Evolutionary conservation across 2,329 filamentous ascomycete species (phyloP), one percentile per base, ranked within the genome.

Genomic region (Trichoderma aggressivum): DNA sequence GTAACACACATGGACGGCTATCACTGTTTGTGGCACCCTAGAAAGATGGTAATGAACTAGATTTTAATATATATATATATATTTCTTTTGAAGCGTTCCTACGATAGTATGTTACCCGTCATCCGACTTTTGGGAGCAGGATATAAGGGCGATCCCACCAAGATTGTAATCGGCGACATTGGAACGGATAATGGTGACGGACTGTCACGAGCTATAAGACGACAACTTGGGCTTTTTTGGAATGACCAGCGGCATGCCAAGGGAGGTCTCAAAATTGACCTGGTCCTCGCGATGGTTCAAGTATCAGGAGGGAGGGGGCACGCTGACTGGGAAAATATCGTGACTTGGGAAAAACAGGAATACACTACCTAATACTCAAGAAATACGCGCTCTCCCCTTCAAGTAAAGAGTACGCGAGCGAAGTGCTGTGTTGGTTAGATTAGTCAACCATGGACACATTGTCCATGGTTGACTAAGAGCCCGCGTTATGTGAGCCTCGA

Each of bases 121-220:
- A 94, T 99, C 73, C 96, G 94, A 16, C 93, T 94, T 36, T 98
- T 98, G 94, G 96, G 96, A 0, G 96, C 96, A 0, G 96, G 94
- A 0, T 98, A 94, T 82, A 99, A 98, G 84, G 95, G 93, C 58
- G 89, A 91, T 59, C 89, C 89, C 1, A 98, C 94, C 0, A 87
- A 92, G 70, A 91, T 99, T 70, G 91, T 93, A 75, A 91, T 98
- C 7, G 94, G 94, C 26, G 96, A 99, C 78, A 97, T 99, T 74
- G 94, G 93, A 10, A 86, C 88, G 1, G 97, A 14, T 75, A 93
- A 91, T 1, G 95, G 98, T 75, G 96, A 99, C 76, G 91, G 93
- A 0, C 86, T 99, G 0, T 98, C 94, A 3, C 88, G 94, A 72
- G 90, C 92, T 8, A 98, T 95, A 2, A 87, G 96, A 32, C 88